phyloP scores from a whole-genome alignment of 306 rosid species.

The Trifolium repens region DNA sequence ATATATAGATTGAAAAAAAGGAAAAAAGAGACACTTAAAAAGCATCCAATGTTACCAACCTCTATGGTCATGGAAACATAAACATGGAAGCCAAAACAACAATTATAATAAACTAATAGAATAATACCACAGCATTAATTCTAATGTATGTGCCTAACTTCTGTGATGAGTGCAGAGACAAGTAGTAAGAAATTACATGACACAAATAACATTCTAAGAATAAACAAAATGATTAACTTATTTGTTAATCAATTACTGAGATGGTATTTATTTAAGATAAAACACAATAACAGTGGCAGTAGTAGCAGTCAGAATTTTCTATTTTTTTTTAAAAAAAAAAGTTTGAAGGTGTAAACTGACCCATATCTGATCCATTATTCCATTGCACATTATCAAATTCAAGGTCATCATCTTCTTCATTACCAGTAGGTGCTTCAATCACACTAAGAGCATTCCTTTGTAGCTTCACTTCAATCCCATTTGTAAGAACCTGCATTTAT shows the following conservation, averaged over 20 bases:
- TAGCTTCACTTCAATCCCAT: conserved; percentile 96
- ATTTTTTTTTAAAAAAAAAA: background rate
- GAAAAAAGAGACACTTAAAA: conserved; percentile 62
- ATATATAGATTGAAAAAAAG: conserved; percentile 53
- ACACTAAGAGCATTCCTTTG: conserved; percentile 99
- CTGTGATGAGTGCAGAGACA: conserved; percentile 20
- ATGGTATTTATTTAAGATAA: conserved; percentile 22
- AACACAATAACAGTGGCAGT: conserved; percentile 22
- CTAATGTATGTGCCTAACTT: conserved; percentile 6
- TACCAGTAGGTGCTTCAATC: conserved; percentile 95
- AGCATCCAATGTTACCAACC: conserved; percentile 85
- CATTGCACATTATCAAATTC: conserved; percentile 80
- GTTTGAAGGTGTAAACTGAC: conserved; percentile 56
- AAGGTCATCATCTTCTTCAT: conserved; percentile 94
- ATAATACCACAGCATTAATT: conserved; percentile 25
- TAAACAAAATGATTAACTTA: conserved; percentile 32
- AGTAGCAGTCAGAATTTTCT: background rate
- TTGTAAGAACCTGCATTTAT: conserved; percentile 80
- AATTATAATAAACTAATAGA: conserved; percentile 41
- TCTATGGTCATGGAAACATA: conserved; percentile 48
- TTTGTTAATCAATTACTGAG: conserved; percentile 41
- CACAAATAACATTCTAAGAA: conserved; percentile 30
- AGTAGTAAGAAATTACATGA: conserved; percentile 35
- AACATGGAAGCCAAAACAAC: conserved; percentile 51
- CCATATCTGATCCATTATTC: conserved; percentile 92